phyloP scores from a whole-genome alignment of 768 basidiomycete genomes.

The Agrocybe pediades region DNA sequence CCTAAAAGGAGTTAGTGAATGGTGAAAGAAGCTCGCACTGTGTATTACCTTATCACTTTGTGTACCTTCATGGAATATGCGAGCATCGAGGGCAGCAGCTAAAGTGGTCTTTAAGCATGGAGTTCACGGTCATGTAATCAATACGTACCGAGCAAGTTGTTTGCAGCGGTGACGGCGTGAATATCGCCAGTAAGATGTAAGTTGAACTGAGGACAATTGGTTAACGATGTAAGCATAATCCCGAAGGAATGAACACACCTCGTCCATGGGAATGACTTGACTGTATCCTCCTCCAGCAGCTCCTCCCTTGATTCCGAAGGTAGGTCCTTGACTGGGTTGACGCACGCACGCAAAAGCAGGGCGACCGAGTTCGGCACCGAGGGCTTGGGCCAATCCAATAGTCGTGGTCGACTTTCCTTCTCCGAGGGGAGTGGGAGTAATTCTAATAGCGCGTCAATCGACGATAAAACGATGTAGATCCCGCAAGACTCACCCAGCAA shows the following conservation, averaged over 20 bases:
- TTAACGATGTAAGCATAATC: not conserved
- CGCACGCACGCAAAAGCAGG: constrained; percentile 95
- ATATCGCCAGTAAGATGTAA: constrained; percentile 96
- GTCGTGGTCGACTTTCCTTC: constrained; percentile 99
- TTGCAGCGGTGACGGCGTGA: constrained; percentile 96
- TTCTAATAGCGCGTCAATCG: constrained; percentile 45
- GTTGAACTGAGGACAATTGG: constrained; percentile 68
- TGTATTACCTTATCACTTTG: constrained; percentile 81
- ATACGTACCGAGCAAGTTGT: constrained; percentile 84
- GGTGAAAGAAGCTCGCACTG: not conserved
- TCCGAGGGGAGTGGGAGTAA: constrained; percentile 94
- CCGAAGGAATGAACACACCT: constrained; percentile 47
- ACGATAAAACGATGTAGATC: not conserved
- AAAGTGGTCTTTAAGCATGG: not conserved
- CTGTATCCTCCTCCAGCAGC: constrained; percentile 98
- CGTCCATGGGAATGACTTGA: constrained; percentile 99
- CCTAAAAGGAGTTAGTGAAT: constrained; percentile 35
- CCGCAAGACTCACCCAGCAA: constrained; percentile 68
- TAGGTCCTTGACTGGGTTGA: constrained; percentile 98
- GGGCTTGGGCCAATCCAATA: constrained; percentile 93
- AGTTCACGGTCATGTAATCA: not conserved
- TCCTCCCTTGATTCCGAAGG: constrained; percentile 99
- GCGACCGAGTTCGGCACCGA: constrained; percentile 92
- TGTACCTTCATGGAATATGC: constrained; percentile 97
- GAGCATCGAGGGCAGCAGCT: constrained; percentile 96